Conservation (phyloP, 306 rosid genomes). For the Cucurbita moschata region DNA sequence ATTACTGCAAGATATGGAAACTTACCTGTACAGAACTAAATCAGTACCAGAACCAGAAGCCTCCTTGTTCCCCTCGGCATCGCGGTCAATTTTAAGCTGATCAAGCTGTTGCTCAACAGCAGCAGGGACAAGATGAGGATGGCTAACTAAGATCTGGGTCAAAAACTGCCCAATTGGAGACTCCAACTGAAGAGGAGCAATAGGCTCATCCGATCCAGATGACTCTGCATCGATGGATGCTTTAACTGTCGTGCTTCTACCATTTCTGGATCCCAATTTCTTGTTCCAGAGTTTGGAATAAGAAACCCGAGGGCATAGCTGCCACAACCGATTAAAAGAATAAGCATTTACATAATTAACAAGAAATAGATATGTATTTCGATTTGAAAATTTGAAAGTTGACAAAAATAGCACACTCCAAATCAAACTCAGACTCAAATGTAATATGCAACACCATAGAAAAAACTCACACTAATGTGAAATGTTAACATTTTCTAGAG, state of each 20-base stretch:
- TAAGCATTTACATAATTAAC: not conserved
- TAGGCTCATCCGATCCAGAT: constrained; percentile 23
- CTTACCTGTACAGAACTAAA: constrained; percentile 68
- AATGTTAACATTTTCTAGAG: no score
- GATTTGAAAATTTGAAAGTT: not conserved
- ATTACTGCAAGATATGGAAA: not conserved
- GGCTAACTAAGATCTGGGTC: constrained; percentile 60
- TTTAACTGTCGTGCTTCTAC: constrained; percentile 34
- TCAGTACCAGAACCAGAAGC: constrained; percentile 55
- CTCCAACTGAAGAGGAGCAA: constrained; percentile 83
- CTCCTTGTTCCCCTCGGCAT: constrained; percentile 43
- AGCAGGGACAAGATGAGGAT: constrained; percentile 93
- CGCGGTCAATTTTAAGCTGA: constrained; percentile 80
- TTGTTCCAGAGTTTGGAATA: constrained; percentile 27
- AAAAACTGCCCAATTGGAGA: constrained; percentile 89
- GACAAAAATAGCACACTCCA: not conserved
- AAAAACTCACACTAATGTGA: not conserved
- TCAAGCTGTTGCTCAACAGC: constrained; percentile 89
- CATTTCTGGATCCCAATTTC: constrained; percentile 22
- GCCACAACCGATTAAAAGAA: constrained; percentile 3
- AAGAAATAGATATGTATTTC: not conserved
- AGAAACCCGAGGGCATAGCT: constrained; percentile 26
- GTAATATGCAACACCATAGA: not conserved
- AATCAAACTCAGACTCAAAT: not conserved
- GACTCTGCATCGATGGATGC: constrained; percentile 34